These are phyloP conservation scores for Clavariopsis aquatica DNA, from an alignment of 495 filamentous ascomycete genomes.

Conservation along the genomic window DNA sequence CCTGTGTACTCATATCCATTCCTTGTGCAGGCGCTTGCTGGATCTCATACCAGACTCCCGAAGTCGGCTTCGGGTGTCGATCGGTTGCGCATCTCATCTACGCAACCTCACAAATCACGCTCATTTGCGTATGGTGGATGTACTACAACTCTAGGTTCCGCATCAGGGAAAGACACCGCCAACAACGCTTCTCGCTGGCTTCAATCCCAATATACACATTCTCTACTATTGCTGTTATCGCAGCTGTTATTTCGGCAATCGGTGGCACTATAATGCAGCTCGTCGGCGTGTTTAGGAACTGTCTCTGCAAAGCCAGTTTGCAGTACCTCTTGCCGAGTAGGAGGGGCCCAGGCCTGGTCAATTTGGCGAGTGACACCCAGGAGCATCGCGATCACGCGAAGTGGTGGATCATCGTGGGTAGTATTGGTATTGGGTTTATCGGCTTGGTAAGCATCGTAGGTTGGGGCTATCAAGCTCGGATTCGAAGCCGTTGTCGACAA, in stretches of 20 bases:
- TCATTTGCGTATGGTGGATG: background rate
- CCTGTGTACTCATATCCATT: background rate
- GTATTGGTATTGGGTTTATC: background rate
- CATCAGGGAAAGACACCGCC: background rate
- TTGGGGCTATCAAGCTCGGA: background rate
- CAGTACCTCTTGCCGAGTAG: background rate
- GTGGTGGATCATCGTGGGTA: background rate
- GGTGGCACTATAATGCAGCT: constrained; percentile 16
- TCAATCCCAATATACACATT: background rate
- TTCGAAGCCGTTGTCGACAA: background rate
- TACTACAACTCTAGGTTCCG: constrained; percentile 4
- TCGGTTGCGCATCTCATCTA: constrained; percentile 2
- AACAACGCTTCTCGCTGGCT: background rate
- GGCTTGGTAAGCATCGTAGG: background rate
- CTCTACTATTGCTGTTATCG: background rate
- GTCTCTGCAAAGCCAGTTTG: constrained; percentile 7
- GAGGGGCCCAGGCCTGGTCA: background rate
- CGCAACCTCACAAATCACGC: background rate
- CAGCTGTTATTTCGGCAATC: background rate
- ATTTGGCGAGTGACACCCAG: background rate
- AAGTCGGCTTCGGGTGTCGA: constrained; percentile 6
- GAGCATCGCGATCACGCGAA: background rate
- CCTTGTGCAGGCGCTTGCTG: background rate
- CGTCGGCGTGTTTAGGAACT: constrained; percentile 11
- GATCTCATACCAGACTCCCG: background rate